Conservation (phyloP, 805 yeast species). For the Hanseniaspora pseudoguilliermondii region DNA sequence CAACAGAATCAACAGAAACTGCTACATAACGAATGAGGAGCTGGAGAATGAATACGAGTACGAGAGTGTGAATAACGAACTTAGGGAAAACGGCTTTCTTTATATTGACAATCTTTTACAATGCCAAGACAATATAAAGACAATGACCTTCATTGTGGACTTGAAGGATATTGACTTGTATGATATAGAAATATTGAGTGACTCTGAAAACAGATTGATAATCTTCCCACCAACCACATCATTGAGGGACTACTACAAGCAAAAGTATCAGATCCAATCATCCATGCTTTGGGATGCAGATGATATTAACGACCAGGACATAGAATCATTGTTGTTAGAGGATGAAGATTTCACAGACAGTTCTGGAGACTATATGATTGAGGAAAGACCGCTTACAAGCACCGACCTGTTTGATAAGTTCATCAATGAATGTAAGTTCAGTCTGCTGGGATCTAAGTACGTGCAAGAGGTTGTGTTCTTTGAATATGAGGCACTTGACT, state of each 20-base stretch:
- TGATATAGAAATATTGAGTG: not conserved
- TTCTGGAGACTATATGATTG: not conserved
- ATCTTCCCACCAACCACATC: conserved; percentile 4
- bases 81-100: not conserved
- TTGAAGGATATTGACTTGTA: not conserved
- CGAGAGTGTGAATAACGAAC: not conserved
- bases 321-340: not conserved
- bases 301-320: not conserved
- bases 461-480: not conserved
- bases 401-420: not conserved
- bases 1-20: not conserved
- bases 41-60: not conserved
- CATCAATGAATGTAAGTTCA: conserved; percentile 6
- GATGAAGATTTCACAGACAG: not conserved
- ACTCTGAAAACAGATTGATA: not conserved
- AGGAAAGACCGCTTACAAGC: not conserved
- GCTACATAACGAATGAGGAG: not conserved
- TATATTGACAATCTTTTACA: not conserved
- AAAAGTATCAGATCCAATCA: not conserved
- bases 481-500: conserved; percentile 4
- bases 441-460: not conserved
- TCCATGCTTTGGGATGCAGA: not conserved
- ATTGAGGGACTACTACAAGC: not conserved
- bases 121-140: conserved; percentile 6
- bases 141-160: conserved; percentile 1